These are phyloP conservation scores for Penicillium polonicum DNA, from an alignment of 2,329 filamentous ascomycete species.

Conservation along the genomic window DNA sequence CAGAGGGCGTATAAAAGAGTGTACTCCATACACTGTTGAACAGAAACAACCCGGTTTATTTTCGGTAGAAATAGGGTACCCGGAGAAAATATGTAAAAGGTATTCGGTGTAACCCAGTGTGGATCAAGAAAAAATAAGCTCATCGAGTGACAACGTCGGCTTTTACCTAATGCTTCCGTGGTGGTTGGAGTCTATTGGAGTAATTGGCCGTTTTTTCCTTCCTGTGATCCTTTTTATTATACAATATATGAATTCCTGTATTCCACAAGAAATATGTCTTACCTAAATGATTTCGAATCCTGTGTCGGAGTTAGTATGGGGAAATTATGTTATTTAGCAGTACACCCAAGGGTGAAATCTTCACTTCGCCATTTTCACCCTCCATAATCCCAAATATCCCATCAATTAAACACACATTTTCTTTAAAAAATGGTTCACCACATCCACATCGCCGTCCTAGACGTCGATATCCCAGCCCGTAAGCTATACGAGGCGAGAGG, in stretches of 20 bases:
- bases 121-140: slow-evolving; percentile 26
- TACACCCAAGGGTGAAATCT: neutral
- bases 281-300: slow-evolving; percentile 11
- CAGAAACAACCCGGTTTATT: neutral
- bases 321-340: slow-evolving; percentile 2
- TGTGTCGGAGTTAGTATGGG: neutral
- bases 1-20: neutral
- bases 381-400: neutral
- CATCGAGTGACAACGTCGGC: slow-evolving; percentile 10
- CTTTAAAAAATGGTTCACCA: slow-evolving; percentile 19
- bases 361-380: neutral
- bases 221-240: slow-evolving; percentile 11
- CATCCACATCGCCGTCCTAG: slow-evolving; percentile 28
- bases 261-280: slow-evolving; percentile 8
- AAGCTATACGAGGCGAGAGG: slow-evolving; percentile 26
- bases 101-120: slow-evolving; percentile 5
- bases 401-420: neutral
- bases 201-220: slow-evolving; percentile 9
- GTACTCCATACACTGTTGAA: neutral
- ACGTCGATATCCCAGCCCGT: slow-evolving; percentile 29
- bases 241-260: neutral
- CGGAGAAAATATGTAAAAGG: neutral
- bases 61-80: neutral
- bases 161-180: slow-evolving; percentile 25
- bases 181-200: slow-evolving; percentile 21